phyloP scores from a whole-genome alignment of 345 rosid genomes.

The Aquilaria malaccensis region DNA sequence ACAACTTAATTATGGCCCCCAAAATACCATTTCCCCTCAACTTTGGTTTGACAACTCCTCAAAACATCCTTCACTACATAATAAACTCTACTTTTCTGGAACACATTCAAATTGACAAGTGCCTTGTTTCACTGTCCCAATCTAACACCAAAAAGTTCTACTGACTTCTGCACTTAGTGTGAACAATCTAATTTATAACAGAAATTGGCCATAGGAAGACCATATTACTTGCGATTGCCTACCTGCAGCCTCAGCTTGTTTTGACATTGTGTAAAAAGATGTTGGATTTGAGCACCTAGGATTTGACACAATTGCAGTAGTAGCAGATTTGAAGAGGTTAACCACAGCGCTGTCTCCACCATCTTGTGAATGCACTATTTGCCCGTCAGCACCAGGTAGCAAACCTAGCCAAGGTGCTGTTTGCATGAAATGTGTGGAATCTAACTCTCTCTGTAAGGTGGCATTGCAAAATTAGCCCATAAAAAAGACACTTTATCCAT shows the following conservation, averaged over 20 bases:
- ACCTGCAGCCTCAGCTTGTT: constrained; percentile 99
- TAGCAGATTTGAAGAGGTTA: constrained; percentile 77
- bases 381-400: constrained; percentile 79
- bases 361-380: constrained; percentile 68
- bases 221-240: constrained; percentile 3
- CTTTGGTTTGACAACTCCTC: no score
- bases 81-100: no score
- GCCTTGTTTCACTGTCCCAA: no score
- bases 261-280: constrained; percentile 87
- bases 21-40: no score
- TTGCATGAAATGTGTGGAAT: constrained; percentile 85
- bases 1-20: no score
- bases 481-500: constrained; percentile 6
- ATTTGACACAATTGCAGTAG: constrained; percentile 64
- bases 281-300: constrained; percentile 74
- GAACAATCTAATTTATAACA: neutral
- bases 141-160: no score
- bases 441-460: constrained; percentile 72
- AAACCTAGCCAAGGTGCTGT: constrained; percentile 95
- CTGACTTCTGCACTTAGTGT: no score
- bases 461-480: constrained; percentile 19
- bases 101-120: no score
- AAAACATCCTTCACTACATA: no score
- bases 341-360: constrained; percentile 91
- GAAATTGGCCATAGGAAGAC: neutral